Conservation (phyloP, 2,329 filamentous ascomycete genomes). For the Fusarium nelsonii region DNA sequence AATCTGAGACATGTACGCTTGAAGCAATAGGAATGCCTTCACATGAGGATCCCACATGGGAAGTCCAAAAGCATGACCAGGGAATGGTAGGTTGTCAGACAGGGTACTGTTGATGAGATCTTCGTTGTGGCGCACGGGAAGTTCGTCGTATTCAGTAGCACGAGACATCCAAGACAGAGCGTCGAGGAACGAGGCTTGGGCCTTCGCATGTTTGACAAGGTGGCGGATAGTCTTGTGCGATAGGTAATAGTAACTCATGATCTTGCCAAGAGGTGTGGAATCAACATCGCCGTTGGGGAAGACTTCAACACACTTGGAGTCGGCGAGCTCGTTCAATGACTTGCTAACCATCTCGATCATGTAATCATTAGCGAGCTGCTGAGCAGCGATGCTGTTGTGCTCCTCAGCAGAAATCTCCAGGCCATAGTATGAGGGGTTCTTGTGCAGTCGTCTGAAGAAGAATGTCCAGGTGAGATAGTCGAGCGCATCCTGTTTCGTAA, state of each 20-base stretch:
- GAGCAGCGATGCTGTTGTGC: conserved; percentile 87
- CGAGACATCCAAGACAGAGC: conserved; percentile 92
- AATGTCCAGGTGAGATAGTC: conserved; percentile 99
- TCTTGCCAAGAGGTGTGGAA: conserved; percentile 91
- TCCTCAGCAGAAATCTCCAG: conserved; percentile 93
- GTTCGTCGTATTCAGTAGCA: conserved; percentile 95
- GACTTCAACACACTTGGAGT: conserved; percentile 85
- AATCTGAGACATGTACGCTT: conserved; percentile 94
- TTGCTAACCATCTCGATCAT: conserved; percentile 94
- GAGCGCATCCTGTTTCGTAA: conserved; percentile 94
- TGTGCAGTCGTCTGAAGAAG: conserved; percentile 96
- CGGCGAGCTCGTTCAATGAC: conserved; percentile 83
- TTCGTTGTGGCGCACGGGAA: conserved; percentile 97
- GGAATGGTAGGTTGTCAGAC: conserved; percentile 80
- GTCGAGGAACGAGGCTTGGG: conserved; percentile 81
- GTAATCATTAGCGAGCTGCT: conserved; percentile 90
- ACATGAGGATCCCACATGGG: conserved; percentile 99
- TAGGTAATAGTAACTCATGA: conserved; percentile 99
- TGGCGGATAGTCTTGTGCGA: conserved; percentile 95
- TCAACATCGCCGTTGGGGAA: conserved; percentile 91
- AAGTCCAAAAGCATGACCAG: conserved; percentile 71
- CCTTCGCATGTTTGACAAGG: conserved; percentile 80
- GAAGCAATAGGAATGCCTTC: conserved; percentile 92
- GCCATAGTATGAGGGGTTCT: conserved; percentile 98
- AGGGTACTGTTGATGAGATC: conserved; percentile 96